Conservation (phyloP, 192 early-diverging fungal genomes). For the Podila epigama region DNA sequence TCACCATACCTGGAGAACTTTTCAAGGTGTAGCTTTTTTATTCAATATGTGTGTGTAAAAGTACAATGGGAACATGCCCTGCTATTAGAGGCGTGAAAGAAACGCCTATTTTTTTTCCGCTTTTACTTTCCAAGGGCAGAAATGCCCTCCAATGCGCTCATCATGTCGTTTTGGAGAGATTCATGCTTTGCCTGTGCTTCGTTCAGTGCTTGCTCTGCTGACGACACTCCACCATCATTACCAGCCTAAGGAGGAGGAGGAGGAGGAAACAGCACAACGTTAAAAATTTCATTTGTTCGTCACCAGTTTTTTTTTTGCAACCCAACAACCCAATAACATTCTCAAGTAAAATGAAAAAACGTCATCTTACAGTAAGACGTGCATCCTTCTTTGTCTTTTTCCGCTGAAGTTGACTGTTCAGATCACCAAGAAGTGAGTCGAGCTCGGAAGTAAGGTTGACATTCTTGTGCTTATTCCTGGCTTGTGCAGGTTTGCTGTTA, state of each 20-base stretch:
- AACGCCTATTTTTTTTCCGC: no score
- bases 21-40: no score
- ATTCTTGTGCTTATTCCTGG: slow-evolving; percentile 32
- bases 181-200: slow-evolving; percentile 43
- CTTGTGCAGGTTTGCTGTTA: slow-evolving; percentile 17
- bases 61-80: no score
- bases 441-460: slow-evolving; percentile 36
- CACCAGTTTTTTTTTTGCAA: no score
- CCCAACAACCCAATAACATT: no score
- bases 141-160: slow-evolving; percentile 42
- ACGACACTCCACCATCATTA: background rate
- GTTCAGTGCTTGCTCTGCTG: slow-evolving; percentile 21
- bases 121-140: slow-evolving; percentile 39
- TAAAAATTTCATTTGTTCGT: no score
- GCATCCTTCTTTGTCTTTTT: slow-evolving; percentile 44
- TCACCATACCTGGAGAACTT: no score
- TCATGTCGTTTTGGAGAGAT: slow-evolving; percentile 37
- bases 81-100: no score
- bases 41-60: no score
- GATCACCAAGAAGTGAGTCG: slow-evolving; percentile 40
- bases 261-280: background rate
- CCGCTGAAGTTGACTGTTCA: slow-evolving; percentile 31
- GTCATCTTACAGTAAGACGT: background rate
- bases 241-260: background rate
- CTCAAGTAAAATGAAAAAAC: background rate